Base-by-base conservation (phyloP, 495 filamentous ascomycete species). In the Jackrogersella minutella region DNA sequence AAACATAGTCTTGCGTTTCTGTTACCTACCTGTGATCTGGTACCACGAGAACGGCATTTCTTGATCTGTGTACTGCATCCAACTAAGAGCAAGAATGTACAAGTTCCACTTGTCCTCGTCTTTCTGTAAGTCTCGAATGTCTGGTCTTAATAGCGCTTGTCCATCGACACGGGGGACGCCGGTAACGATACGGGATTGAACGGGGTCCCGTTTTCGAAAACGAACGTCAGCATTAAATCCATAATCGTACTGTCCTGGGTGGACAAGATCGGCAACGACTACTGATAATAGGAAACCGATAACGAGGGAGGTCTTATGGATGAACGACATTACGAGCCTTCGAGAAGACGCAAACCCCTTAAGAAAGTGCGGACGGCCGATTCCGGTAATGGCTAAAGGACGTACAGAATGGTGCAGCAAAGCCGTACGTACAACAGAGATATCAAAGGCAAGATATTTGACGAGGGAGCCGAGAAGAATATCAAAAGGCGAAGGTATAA, bases 71-170 rank as follows among this genome's bases (percentile, higher is more conserved):
- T 74, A 78, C 73, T 88, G 85, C 74, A 88, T 77, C 69, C 78
- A 76, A 51, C 76, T 77, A 31, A 88, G 71, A 5, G 79, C 86
- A 16, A 88, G 77, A 21, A 88, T 70, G 72, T 84, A 89, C 50
- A 88, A 69, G 53, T 81, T 88, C 84, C 83, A 88, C 60, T 80
- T 74, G 50, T 87, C 84, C 3, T 72, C 36, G 61, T 88, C 79
- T 51, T 84, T 74, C 70, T 89, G 76, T 17, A 90, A 66, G 37
- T 88, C 72, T 30, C 85, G 76, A 51, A 90, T 84, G 69, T 90
- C 87, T 14, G 55, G 69, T 53, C 78, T 70, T 28, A 69, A 31
- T 30, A 64, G 75, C 16, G 53, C 30, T 21, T 64, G 50, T 14
- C 76, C 76, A 64, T 71, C 53, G 19, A 73, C 40, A 19, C 64